Base-by-base conservation (phyloP, 2,329 filamentous ascomycete species). In the Colletotrichum sublineola region DNA sequence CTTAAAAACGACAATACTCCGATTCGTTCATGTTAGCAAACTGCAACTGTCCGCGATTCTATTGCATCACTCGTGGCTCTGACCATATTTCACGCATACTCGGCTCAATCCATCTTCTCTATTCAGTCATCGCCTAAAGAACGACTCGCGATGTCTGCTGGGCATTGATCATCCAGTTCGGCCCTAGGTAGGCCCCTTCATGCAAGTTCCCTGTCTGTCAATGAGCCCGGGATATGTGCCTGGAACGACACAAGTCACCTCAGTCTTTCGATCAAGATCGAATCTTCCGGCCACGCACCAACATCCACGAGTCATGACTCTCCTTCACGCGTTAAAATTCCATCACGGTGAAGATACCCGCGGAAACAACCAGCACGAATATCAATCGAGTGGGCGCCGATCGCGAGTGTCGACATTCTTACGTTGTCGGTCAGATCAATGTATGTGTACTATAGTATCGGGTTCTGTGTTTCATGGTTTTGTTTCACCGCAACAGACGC, bases 401-500 rank as follows among this genome's bases (percentile, higher is more conserved):
- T 53, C 50, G 14, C 24, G 29, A 31, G 50, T 31, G 20, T 38
- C 33, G 15, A 12, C 33, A 38, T 24, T 38, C 33, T 8, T 20
- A 33, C 14, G 6, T 53, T 8, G 14, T 33, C 50, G 29, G 29
- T 11, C 29, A n/a, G 31, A 14, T 11, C 29, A 33, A 61, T 61
- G 40, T 42, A 61, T 15, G 44, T 20, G 14, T 50, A 11, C 31
- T 52, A 7, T 40, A 29, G 31, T 40, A 38, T 50, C 14, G 5
- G 36, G 14, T 2, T 20, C 42, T 50, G 6, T 31, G 68, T 68
- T 68, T 68, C 64, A 71, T 52, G 52, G 40, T 52, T 68, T 40
- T 29, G 64, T 71, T 68, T 63, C 68, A 67, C 44, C 50, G 24
- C 20, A 24, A 70, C 8, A 52, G 44, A 46, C 48, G 24, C 46